These are phyloP conservation scores for Quercus ilex DNA, from an alignment of 306 rosid species.

Conservation along the genomic window DNA sequence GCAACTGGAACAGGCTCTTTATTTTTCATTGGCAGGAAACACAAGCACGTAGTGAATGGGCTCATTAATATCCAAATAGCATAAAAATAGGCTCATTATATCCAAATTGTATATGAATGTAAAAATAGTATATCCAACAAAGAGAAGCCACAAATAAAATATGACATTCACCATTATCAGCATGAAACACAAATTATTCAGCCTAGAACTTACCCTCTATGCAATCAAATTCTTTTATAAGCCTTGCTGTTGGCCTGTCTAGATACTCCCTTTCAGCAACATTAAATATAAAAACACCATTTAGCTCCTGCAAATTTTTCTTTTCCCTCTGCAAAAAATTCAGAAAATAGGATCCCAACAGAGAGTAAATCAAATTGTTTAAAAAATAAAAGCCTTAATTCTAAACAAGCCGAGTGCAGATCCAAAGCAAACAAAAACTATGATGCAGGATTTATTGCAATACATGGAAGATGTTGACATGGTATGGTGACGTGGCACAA, in stretches of 20 bases:
- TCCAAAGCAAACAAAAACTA: not conserved
- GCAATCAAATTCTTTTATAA: conserved; percentile 64
- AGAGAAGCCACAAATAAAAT: not conserved
- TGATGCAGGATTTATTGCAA: no score
- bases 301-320: conserved; percentile 74
- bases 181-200: not conserved
- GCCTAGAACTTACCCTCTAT: conserved; percentile 52
- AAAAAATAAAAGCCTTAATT: not conserved
- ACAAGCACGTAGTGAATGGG: not conserved
- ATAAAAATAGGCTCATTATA: not conserved
- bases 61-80: not conserved
- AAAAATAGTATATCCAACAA: not conserved
- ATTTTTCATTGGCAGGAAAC: not conserved
- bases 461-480: no score
- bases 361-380: not conserved
- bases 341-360: not conserved
- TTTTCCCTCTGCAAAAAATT: conserved; percentile 66
- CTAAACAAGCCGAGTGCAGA: not conserved
- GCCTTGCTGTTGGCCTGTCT: conserved; percentile 88
- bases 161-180: not conserved
- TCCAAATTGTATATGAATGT: not conserved
- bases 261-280: conserved; percentile 74
- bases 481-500: no score
- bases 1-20: not conserved
- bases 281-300: conserved; percentile 63